These are phyloP conservation scores for Magnolia kwangsiensis DNA, from an alignment of 164 flowering plant genomes.

Conservation along the genomic window DNA sequence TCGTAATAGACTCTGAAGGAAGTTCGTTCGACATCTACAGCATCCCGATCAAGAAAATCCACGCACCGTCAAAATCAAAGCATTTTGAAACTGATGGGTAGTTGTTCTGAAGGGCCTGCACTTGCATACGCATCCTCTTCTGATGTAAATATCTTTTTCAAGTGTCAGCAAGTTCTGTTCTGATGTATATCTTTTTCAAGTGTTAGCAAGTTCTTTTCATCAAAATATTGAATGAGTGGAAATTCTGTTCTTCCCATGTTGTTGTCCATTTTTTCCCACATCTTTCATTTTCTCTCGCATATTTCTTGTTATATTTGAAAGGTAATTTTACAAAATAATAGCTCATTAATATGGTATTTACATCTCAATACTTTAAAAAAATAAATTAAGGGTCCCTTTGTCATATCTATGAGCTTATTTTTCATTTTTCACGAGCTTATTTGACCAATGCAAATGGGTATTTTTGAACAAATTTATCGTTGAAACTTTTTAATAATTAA, in stretches of 20 bases:
- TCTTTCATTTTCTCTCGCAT: neutral
- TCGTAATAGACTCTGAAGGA: slow-evolving; percentile 16
- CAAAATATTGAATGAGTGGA: slow-evolving; percentile 29
- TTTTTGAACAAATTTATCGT: too few relatives aligned
- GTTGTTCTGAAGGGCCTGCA: slow-evolving; percentile 26
- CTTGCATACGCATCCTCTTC: slow-evolving; percentile 28
- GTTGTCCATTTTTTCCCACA: too few relatives aligned
- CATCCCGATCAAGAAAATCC: slow-evolving; percentile 1
- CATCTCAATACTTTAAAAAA: too few relatives aligned
- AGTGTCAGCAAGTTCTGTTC: slow-evolving; percentile 33
- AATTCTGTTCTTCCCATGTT: slow-evolving; percentile 36
- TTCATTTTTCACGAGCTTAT: too few relatives aligned
- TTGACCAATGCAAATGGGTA: too few relatives aligned
- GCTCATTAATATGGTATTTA: too few relatives aligned
- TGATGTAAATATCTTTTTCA: slow-evolving; percentile 53
- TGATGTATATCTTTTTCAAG: slow-evolving; percentile 53
- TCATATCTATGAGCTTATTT: too few relatives aligned
- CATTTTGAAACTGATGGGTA: slow-evolving; percentile 27
- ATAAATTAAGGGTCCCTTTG: too few relatives aligned
- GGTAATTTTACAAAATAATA: too few relatives aligned
- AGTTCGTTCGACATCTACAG: slow-evolving; percentile 15
- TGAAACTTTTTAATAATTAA: too few relatives aligned
- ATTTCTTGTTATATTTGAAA: too few relatives aligned
- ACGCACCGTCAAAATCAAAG: slow-evolving; percentile 23
- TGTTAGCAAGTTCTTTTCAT: slow-evolving; percentile 29